A percentile compares a stretch with the other conserved stretches of the same genome.
Evolutionary conservation across 2,329 filamentous ascomycete genomes (phyloP).

Genomic region (Talaromyces rugulosus): DNA sequence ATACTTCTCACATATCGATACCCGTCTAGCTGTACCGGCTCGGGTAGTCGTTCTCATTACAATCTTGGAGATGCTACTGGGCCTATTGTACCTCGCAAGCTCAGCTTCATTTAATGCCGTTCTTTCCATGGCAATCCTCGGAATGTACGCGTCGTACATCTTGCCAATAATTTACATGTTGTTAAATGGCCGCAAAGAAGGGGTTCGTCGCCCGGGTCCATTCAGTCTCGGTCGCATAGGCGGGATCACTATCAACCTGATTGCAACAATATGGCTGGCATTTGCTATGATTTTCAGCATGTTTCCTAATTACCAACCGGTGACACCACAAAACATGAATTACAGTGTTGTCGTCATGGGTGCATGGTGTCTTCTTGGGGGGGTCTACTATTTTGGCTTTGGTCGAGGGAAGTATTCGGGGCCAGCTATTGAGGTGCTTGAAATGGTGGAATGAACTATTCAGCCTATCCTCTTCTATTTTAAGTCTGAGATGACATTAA

Average conservation of each 20-base stretch:
- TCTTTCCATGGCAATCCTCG: not conserved
- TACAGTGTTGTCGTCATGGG: not conserved
- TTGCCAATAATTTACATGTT: not conserved
- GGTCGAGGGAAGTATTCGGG: not conserved
- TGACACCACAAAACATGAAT: not conserved
- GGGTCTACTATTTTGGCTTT: not conserved
- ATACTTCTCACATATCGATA: not conserved
- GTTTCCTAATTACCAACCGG: not conserved
- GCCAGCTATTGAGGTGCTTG: not conserved
- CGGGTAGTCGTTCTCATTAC: not conserved
- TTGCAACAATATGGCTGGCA: not conserved
- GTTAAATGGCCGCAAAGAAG: not conserved
- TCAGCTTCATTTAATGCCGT: not conserved
- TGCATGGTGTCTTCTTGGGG: not conserved
- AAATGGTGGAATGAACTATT: not conserved
- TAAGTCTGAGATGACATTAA: too few species aligned
- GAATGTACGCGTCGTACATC: not conserved
- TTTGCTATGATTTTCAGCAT: not conserved
- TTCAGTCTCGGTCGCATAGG: not conserved
- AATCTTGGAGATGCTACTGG: not conserved
- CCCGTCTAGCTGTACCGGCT: not conserved
- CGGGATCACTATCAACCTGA: not conserved
- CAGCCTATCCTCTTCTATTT: not conserved
- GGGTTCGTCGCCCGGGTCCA: not conserved
- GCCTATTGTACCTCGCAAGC: not conserved